Percentiles rank a stretch among this genome's conserved stretches.
These are phyloP conservation scores for Rhexocercosporidium sp. DNA, from an alignment of 2,329 filamentous ascomycete species.

Conservation along the genomic window DNA sequence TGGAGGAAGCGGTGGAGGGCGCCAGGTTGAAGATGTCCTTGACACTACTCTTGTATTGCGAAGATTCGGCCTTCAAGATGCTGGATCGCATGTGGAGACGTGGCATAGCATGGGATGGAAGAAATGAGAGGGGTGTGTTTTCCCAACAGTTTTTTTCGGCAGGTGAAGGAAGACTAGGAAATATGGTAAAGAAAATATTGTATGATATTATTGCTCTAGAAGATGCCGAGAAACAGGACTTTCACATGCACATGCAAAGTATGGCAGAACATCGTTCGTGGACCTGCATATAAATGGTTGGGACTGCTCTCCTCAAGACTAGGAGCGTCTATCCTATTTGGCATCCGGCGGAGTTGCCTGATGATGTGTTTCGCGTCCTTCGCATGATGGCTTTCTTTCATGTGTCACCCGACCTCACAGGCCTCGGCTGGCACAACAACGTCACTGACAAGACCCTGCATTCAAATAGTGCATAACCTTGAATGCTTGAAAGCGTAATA, in stretches of 20 bases:
- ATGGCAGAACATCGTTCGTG: not conserved
- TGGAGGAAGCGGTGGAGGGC: not conserved
- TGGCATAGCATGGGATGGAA: slow-evolving; percentile 40
- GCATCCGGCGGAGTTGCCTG: not conserved
- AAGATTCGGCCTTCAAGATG: slow-evolving; percentile 46
- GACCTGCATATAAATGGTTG: not conserved
- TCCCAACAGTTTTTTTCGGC: slow-evolving; percentile 81
- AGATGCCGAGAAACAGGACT: not conserved
- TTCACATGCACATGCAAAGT: not conserved
- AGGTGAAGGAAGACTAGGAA: slow-evolving; percentile 40
- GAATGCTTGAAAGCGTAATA: not conserved
- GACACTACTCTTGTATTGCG: slow-evolving; percentile 10
- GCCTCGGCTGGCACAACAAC: not conserved
- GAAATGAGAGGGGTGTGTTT: slow-evolving; percentile 68
- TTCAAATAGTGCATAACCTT: slow-evolving; percentile 3
- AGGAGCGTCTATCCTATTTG: not conserved
- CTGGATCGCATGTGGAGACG: slow-evolving; percentile 38
- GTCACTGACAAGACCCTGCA: slow-evolving; percentile 3
- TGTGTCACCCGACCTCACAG: not conserved
- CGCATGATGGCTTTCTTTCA: not conserved
- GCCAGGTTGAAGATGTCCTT: not conserved
- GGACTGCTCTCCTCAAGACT: not conserved
- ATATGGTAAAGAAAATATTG: not conserved
- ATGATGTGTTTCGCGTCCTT: not conserved
- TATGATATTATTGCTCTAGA: not conserved